Base-by-base conservation (phyloP, 805 yeast genomes). In the Grigorovia yakushimaensis region DNA sequence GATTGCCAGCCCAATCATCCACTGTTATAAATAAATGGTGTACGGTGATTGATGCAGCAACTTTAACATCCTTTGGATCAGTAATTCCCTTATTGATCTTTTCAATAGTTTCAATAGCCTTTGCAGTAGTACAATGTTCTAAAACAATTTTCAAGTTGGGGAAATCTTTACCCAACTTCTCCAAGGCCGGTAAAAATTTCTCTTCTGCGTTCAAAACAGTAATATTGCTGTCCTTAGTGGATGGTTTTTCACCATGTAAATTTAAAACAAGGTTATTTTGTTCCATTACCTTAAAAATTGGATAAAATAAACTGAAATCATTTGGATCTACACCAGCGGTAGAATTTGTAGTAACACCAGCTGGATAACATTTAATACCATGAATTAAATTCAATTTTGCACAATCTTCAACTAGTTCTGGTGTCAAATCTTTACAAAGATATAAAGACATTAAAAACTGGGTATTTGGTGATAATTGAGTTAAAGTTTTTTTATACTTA, bases 301-400 rank as follows among this genome's bases (percentile, higher is more conserved):
- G 95, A 64, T 88, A 93, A 59, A 89, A 93, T 5, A 76, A 80
- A 43, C 83, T 77, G 67, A 93, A 93, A 59, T 91, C 95, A 57
- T 88, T 87, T 21, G 94, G 94, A 64, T 85, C 93, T 21, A 93
- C 96, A 44, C 98, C 98, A 3, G 82, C 85, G 43, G 77, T 67
- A 9, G 96, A 88, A 69, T 93, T 93, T 38, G 99, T 93, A n/a
- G 99, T 93, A 30, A 93, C 99, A 41, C 99, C 99, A 1, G 98
- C 97, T 39, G 99, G 99, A 65, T 93, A 93, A 64, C 96, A 88
- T 66, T 93, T 93, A 55, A 93, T 87, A 48, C 99, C 99, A 27
- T 80, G 73, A 47, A 91, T 80, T 37, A 79, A 80, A 1, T 81
- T 81, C 17, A 67, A 58, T 47, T 72, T 61, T 7, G 89, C 94